phyloP scores from a whole-genome alignment of 2,329 filamentous ascomycete species.

The Fusarium tuaranense region DNA sequence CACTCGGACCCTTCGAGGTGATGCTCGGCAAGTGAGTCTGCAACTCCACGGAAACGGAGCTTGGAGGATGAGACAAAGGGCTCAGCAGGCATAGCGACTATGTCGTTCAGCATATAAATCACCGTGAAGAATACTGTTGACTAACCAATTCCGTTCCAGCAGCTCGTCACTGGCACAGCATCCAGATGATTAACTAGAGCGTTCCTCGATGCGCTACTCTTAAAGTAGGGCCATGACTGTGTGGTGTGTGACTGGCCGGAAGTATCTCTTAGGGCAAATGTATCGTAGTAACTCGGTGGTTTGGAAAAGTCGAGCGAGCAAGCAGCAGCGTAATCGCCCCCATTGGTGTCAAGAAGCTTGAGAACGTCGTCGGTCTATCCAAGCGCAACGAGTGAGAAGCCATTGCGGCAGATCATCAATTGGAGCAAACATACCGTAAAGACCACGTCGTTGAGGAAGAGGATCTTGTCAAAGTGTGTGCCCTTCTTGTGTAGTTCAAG shows the following conservation, averaged over 20 bases:
- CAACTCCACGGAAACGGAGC: constrained; percentile 72
- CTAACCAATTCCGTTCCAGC: constrained; percentile 59
- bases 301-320: constrained; percentile 71
- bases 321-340: constrained; percentile 70
- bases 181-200: constrained; percentile 62
- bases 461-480: constrained; percentile 65
- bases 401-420: not conserved
- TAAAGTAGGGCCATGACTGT: constrained; percentile 71
- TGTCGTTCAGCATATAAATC: constrained; percentile 1
- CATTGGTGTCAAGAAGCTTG: constrained; percentile 66
- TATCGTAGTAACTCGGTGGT: constrained; percentile 69
- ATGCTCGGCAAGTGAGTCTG: constrained; percentile 68
- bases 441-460: constrained; percentile 74
- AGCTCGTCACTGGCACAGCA: constrained; percentile 59
- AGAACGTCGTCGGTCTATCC: constrained; percentile 65
- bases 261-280: constrained; percentile 69
- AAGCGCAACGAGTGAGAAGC: constrained; percentile 4
- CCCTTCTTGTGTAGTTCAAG: constrained; percentile 62
- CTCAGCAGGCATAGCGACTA: constrained; percentile 63
- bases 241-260: constrained; percentile 63
- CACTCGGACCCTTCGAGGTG: constrained; percentile 84
- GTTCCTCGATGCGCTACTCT: constrained; percentile 60
- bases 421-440: constrained; percentile 61
- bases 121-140: not conserved
- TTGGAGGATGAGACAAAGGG: constrained; percentile 62